These are phyloP conservation scores for Sporothrix inflata DNA, from an alignment of 2,329 filamentous ascomycete genomes.

Conservation along the genomic window DNA sequence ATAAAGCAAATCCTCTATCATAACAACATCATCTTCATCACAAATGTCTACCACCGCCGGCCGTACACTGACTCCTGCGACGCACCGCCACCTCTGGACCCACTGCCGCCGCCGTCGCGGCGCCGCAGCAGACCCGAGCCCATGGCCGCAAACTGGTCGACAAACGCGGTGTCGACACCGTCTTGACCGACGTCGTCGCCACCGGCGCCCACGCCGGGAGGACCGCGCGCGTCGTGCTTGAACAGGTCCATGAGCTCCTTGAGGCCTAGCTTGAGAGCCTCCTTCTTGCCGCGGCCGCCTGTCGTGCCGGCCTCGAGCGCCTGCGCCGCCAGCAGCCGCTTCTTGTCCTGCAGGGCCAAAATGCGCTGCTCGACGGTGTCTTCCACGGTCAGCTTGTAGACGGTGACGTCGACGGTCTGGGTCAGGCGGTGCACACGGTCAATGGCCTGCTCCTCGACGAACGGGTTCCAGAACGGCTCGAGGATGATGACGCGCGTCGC, in stretches of 20 bases:
- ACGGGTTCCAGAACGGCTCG: slow-evolving; percentile 99
- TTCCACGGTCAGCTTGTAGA: slow-evolving; percentile 90
- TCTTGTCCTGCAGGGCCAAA: slow-evolving; percentile 90
- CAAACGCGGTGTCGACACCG: neutral
- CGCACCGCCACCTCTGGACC: neutral
- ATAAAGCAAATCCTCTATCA: neutral
- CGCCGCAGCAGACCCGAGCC: slow-evolving; percentile 29
- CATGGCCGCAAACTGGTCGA: slow-evolving; percentile 10
- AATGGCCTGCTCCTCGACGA: slow-evolving; percentile 98
- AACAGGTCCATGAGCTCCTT: slow-evolving; percentile 94
- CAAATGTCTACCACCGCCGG: slow-evolving; percentile 30
- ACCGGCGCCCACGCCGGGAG: neutral
- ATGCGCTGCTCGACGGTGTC: slow-evolving; percentile 92
- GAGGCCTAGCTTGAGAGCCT: slow-evolving; percentile 78
- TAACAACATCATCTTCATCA: neutral
- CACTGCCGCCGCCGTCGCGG: neutral
- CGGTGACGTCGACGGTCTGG: slow-evolving; percentile 89
- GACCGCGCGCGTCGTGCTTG: slow-evolving; percentile 58
- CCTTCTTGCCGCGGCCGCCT: slow-evolving; percentile 46
- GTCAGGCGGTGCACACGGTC: slow-evolving; percentile 98
- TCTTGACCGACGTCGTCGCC: neutral
- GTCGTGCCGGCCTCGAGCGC: slow-evolving; percentile 78
- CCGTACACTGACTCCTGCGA: slow-evolving; percentile 29
- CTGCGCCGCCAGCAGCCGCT: slow-evolving; percentile 86
- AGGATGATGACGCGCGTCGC: slow-evolving; percentile 92